Conservation (phyloP, 192 early-diverging fungal genomes). For the Coemansia sp. region DNA sequence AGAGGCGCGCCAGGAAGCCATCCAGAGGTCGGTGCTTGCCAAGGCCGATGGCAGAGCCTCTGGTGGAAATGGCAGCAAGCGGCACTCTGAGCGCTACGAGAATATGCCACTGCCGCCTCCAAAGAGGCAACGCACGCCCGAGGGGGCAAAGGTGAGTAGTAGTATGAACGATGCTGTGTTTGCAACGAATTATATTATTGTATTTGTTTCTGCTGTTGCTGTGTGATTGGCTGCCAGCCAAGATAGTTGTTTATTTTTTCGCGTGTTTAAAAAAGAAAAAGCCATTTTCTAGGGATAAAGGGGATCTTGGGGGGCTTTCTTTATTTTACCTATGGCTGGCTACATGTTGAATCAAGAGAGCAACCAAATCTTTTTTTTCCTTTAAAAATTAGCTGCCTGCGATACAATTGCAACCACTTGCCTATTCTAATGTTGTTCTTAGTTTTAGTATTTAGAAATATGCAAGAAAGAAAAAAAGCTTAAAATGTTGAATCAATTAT, state of each 20-base stretch:
- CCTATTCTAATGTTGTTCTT: neutral
- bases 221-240: neutral
- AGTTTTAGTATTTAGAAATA: neutral
- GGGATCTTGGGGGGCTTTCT: neutral
- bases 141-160: conserved; percentile 37
- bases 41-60: conserved; percentile 21
- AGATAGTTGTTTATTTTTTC: too few species aligned
- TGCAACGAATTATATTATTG: neutral
- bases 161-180: neutral
- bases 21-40: conserved; percentile 30
- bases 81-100: neutral
- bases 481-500: neutral
- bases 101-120: conserved; percentile 1
- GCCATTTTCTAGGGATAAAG: neutral
- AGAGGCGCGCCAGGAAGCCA: conserved; percentile 26
- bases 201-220: neutral
- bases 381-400: neutral
- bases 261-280: neutral
- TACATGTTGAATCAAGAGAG: too few species aligned
- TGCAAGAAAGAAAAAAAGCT: neutral
- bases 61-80: neutral
- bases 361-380: neutral
- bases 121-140: conserved; percentile 27
- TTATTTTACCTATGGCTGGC: neutral
- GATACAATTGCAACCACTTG: neutral